phyloP scores from a whole-genome alignment of 2,329 filamentous ascomycete species.

The Pseudogymnoascus destructans region DNA sequence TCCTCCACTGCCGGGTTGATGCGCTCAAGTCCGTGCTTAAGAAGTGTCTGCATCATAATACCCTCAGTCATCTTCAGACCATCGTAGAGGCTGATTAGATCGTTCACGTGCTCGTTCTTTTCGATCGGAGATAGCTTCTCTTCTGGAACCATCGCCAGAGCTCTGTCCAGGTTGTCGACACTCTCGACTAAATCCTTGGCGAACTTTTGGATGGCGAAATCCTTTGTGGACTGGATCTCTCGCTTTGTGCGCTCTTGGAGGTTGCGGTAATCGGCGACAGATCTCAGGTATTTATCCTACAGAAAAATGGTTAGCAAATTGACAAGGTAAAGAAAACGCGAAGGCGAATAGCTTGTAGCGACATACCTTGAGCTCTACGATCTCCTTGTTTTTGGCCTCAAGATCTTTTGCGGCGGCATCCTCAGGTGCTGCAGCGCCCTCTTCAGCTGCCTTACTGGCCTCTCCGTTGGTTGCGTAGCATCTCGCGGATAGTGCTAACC shows the following conservation, averaged over 20 bases:
- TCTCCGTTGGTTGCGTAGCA: constrained; percentile 32
- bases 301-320: background rate
- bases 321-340: background rate
- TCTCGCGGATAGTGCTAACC: constrained; percentile 18
- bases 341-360: background rate
- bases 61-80: constrained; percentile 91
- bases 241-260: constrained; percentile 89
- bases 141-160: constrained; percentile 62
- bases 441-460: constrained; percentile 30
- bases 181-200: constrained; percentile 89
- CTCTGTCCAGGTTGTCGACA: constrained; percentile 94
- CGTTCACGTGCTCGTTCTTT: constrained; percentile 45
- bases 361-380: constrained; percentile 72
- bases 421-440: constrained; percentile 29
- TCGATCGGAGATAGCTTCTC: constrained; percentile 51
- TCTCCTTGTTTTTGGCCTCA: constrained; percentile 59
- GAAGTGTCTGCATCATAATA: constrained; percentile 74
- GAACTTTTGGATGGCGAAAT: constrained; percentile 91
- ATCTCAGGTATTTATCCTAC: constrained; percentile 88
- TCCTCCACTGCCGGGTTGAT: constrained; percentile 63
- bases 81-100: constrained; percentile 69
- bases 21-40: constrained; percentile 87
- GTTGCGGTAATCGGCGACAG: constrained; percentile 93
- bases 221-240: constrained; percentile 73
- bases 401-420: constrained; percentile 49